Conservation (phyloP, 495 filamentous ascomycete species). For the Aspergillus homomorphus region DNA sequence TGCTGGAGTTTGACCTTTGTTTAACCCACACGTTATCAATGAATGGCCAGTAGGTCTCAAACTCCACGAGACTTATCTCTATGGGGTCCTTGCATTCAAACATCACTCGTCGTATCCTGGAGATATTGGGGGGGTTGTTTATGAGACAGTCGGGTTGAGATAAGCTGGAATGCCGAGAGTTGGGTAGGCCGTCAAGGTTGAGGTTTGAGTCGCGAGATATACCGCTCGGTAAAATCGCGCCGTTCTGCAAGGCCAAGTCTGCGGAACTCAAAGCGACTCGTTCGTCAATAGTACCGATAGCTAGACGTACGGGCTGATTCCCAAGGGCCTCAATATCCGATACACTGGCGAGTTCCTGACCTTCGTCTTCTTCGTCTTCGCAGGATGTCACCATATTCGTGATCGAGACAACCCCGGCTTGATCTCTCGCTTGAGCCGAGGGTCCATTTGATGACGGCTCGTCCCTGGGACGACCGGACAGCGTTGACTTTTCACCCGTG, state of each 20-base stretch:
- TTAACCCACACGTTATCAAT: slow-evolving; percentile 55
- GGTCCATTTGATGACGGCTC: slow-evolving; percentile 17
- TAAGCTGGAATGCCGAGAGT: not conserved
- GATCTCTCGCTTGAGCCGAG: slow-evolving; percentile 8
- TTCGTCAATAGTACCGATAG: not conserved
- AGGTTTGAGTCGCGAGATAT: not conserved
- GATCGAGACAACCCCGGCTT: slow-evolving; percentile 11
- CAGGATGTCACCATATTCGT: slow-evolving; percentile 11
- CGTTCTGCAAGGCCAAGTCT: not conserved
- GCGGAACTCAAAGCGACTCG: not conserved
- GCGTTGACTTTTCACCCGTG: slow-evolving; percentile 21
- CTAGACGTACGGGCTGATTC: not conserved
- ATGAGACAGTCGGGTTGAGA: slow-evolving; percentile 27
- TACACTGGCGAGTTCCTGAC: not conserved
- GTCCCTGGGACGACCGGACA: slow-evolving; percentile 15
- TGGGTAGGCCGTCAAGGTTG: not conserved
- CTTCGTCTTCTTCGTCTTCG: not conserved
- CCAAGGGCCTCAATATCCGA: slow-evolving; percentile 15
- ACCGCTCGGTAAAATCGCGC: not conserved
- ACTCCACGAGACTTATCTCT: slow-evolving; percentile 49
- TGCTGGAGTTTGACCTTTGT: slow-evolving; percentile 49
- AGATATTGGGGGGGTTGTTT: slow-evolving; percentile 46
- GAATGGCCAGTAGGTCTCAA: slow-evolving; percentile 54
- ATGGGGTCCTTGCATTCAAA: slow-evolving; percentile 53
- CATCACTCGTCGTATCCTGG: slow-evolving; percentile 44